Base-by-base conservation (phyloP, 306 rosid species). In the Vigna radiata region DNA sequence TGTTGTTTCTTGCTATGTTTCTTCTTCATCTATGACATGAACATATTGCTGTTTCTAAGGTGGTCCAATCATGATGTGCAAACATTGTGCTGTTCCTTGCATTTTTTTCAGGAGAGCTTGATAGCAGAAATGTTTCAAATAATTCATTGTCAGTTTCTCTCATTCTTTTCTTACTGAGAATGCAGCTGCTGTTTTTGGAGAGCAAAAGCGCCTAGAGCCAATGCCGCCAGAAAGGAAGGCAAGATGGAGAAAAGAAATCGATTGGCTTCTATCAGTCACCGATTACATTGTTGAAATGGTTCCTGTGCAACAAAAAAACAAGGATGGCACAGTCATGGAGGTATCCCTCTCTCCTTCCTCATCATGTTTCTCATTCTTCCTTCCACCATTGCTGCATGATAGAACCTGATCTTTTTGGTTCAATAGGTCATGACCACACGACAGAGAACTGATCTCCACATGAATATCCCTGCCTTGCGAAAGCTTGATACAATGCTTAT, bases 181-280 rank as follows among this genome's bases (percentile, higher is more conserved):
- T 84, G 77, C 91, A 96, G 99, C 99, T 88, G 90, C 99, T 59
- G 91, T 92, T 81, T 96, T 92, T 2, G 98, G 99, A 4, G 98
- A 92, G 81, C 97, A 91, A 83, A 73, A 75, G 70, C 91, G 94
- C 17, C 86, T 96, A 77, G 98, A 92, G 82, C 99, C 98, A 11
- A 96, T 96, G 97, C 79, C 89, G 0, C 76, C 62, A 0, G 99
- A 93, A 44, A 83, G 97, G 81, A 91, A 91, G 86, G 75, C 88
- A 60, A 85, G 91, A 79, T 96, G 99, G 99, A 86, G 84, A 78
- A 96, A 92, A 82, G 99, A 96, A 81, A 83, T 92, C 10, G 97
- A 88, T 62, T 88, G 91, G 98, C 95, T 96, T 68, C 87, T 92
- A 64, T 92, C 91, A 13, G 98, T 91, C 19, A 88, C 94, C 0